Evolutionary conservation across 2,329 filamentous ascomycete species (phyloP).

Genomic region (Paecilomyces variotii): DNA sequence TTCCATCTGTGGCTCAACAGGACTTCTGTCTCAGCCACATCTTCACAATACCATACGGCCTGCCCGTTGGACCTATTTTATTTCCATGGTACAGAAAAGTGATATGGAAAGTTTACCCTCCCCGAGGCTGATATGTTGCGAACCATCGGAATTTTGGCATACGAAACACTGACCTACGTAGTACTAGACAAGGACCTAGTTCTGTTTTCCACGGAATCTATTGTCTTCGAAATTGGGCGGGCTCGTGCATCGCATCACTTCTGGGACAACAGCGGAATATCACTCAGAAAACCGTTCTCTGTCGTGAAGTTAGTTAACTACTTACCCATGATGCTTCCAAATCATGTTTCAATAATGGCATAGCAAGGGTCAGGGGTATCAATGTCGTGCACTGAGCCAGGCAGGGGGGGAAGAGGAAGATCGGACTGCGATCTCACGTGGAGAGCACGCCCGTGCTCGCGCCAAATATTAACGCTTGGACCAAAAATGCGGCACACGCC

Average conservation of each 20-base stretch:
- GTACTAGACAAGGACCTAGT: background rate
- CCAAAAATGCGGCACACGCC: background rate
- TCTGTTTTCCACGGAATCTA: background rate
- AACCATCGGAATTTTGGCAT: background rate
- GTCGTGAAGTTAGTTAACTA: background rate
- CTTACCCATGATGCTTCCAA: background rate
- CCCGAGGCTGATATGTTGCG: background rate
- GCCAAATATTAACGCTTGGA: background rate
- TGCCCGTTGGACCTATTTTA: background rate
- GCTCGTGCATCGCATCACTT: background rate
- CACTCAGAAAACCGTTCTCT: background rate
- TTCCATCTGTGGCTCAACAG: background rate
- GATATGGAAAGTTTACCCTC: background rate
- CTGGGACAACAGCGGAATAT: background rate
- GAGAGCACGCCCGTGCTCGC: background rate
- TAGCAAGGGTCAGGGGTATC: background rate
- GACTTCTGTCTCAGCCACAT: background rate
- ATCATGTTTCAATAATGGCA: background rate
- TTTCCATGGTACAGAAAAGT: background rate
- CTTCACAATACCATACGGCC: background rate
- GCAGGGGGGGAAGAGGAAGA: background rate
- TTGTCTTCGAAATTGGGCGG: background rate
- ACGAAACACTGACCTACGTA: background rate
- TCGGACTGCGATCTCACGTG: background rate
- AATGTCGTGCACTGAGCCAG: background rate